A percentile compares a stretch with the other conserved stretches of the same genome.
phyloP scores from a whole-genome alignment of 2,329 filamentous ascomycete genomes.

The Pyrenochaeta sp. region DNA sequence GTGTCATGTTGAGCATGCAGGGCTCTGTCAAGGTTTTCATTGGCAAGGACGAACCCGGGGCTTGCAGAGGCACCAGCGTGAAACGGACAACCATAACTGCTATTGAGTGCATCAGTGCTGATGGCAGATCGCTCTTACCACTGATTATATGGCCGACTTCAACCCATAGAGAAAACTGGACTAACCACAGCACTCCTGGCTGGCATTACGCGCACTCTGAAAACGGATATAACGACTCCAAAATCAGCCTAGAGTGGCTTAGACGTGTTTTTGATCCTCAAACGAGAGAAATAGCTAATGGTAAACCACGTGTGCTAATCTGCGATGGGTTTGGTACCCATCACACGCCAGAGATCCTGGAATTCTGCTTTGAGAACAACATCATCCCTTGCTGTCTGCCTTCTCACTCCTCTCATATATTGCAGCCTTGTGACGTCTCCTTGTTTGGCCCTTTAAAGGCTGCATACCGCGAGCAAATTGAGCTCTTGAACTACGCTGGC shows the following conservation, averaged over 20 bases:
- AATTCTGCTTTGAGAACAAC: constrained; percentile 43
- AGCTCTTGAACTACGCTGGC: not conserved
- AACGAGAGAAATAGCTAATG: constrained; percentile 38
- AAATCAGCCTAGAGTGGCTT: constrained; percentile 48
- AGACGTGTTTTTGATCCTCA: constrained; percentile 45
- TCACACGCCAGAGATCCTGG: constrained; percentile 43
- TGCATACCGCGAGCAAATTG: not conserved
- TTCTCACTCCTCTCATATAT: not conserved
- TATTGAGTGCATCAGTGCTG: constrained; percentile 16
- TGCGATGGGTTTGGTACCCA: constrained; percentile 47
- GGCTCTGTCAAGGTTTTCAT: constrained; percentile 24
- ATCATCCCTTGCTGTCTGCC: constrained; percentile 6
- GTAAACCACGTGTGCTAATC: constrained; percentile 43
- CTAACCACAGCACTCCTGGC: constrained; percentile 16
- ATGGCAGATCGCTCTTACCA: constrained; percentile 17
- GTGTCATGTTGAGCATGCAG: constrained; percentile 21
- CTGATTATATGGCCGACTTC: constrained; percentile 23
- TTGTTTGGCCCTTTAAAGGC: not conserved
- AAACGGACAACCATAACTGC: constrained; percentile 22
- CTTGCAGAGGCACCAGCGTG: constrained; percentile 17
- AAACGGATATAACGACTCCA: constrained; percentile 35
- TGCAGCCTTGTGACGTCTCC: not conserved
- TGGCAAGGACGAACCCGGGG: constrained; percentile 20
- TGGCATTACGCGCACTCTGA: constrained; percentile 22
- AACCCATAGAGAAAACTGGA: constrained; percentile 24